Evolutionary conservation across 2,329 filamentous ascomycete species (phyloP), one percentile per base, ranked within the genome.

Genomic region (Phyllosticta paracitricarpa): DNA sequence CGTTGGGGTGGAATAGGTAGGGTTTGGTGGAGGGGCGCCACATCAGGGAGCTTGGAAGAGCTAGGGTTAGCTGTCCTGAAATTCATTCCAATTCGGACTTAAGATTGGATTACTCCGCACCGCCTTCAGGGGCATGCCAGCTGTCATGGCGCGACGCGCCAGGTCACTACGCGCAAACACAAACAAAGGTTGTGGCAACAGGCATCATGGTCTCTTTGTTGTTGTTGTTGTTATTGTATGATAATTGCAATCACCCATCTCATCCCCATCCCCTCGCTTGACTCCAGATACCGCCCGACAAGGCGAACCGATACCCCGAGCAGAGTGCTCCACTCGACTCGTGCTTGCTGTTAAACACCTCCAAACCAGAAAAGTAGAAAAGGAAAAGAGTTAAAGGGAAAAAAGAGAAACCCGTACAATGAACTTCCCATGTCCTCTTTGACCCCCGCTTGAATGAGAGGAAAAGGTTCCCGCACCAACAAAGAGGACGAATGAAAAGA

Each of bases 401-500:
- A 48, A 48, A 48, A 56, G 33, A 59, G 53, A 56, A 51, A 33
- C 58, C 54, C 54, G 58, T 51, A 55, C 33, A 52, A 60, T 40
- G 51, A 30, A 48, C 40, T 61, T 61, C 58, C 58, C 58, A 53
- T 61, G 54, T 51, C 26, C 55, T 54, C 58, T 56, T 56, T 22
- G 56, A 35, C 58, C 58, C 58, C 58, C 33, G 33, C 40, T 55
- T 35, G 54, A 61, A 52, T 61, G 58, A 61, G 58, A 61, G 58
- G 56, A 61, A 52, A 56, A 61, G 28, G 58, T 56, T 56, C 35
- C 25, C 55, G 56, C 58, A 61, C 58, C 58, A 56, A 61, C 40
- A n/a, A 56, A 48, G 58, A 61, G 56, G 26, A 33, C 51, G 51
- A 61, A 40, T 56, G 58, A 61, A 61, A 33, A 33, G 10, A n/a